Conservation (phyloP, 306 rosid species). For the Prunus mira region DNA sequence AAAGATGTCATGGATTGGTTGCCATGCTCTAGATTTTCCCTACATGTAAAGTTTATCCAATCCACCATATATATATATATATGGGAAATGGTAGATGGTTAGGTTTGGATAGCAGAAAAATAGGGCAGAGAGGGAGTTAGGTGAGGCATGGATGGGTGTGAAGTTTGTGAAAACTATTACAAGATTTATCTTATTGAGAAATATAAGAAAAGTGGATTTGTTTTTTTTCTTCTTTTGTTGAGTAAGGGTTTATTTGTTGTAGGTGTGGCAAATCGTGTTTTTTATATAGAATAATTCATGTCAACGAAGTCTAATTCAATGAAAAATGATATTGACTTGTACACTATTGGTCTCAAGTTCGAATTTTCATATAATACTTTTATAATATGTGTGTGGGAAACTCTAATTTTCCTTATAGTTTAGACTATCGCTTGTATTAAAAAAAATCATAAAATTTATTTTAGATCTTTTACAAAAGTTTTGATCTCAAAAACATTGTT, state of each 20-base stretch:
- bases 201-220: background rate
- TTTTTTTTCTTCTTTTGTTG: background rate
- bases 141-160: constrained; percentile 7
- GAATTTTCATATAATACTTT: no score
- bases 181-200: no score
- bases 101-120: background rate
- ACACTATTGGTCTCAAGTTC: fast-evolving
- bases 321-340: no score
- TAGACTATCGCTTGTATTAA: no score
- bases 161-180: background rate
- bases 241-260: no score
- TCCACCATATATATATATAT: background rate
- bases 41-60: background rate
- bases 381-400: no score
- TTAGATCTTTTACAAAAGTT: no score
- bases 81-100: constrained; percentile 5
- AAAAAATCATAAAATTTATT: no score
- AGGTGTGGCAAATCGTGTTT: no score
- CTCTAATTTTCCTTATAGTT: no score
- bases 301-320: fast-evolving
- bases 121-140: background rate
- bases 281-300: no score
- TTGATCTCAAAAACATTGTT: no score
- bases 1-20: background rate
- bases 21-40: background rate